Evolutionary conservation across 2,329 filamentous ascomycete species (phyloP), one percentile per base, ranked within the genome.

Genomic region (Botryotinia globosa): DNA sequence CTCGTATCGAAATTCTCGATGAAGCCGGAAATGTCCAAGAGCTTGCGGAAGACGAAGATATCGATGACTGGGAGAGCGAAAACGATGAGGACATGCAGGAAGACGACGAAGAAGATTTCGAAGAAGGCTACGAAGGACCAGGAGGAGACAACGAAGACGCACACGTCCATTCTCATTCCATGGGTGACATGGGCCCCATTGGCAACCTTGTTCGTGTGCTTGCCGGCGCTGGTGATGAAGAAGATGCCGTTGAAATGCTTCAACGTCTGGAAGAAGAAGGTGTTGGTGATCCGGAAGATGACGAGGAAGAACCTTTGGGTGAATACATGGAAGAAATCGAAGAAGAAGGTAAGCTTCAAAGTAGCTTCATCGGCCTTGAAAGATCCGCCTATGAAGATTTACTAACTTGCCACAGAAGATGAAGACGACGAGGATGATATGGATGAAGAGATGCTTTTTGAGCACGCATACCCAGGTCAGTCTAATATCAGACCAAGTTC

Each of bases 341-440:
- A 72, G 91, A 92, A 74, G 89, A 85, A 73, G 85, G 85, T 86
- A 80, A 75, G 80, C 22, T 44, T 59, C 2, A 25, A 29, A 44
- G 39, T 37, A 12, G 22, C 25, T 32, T 56, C 29, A 39, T 29
- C 51, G 18, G 7, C n/a, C 4, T 16, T n/a, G 16, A 56, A 29
- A 32, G 51, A 73, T 39, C 45, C 48, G 42, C 44, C 67, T 48
- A 22, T 62, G 12, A 10, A n/a, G 22, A 29, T 32, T 79, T 75
- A 81, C 77, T 80, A 68, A 78, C 16, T 86, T 39, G 39, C n/a
- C 20, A n/a, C 37, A 72, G 63, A 72, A n/a, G 92, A 94, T 64
- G 90, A 92, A 29, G 91, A 92, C 58, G 90, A 91, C 61, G 89
- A 91, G 34, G 88, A 89, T 44, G 88, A 89, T 25, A 87, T 92